Percentiles rank a stretch among this genome's conserved stretches.
phyloP scores from a whole-genome alignment of 2,329 filamentous ascomycete species.

The Trichoderma sp. region DNA sequence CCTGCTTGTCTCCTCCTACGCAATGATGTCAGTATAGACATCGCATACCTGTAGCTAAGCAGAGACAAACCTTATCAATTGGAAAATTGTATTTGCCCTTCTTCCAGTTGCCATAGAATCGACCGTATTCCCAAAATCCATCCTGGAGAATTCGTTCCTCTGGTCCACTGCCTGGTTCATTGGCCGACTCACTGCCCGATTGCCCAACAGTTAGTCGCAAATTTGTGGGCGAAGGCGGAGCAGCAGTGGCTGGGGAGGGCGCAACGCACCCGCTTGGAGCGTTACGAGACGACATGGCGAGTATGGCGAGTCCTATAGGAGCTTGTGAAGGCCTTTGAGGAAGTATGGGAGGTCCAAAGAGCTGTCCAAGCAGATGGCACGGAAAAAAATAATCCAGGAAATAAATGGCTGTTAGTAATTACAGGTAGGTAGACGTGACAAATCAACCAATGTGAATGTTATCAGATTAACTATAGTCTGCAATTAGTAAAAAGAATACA shows the following conservation, averaged over 20 bases:
- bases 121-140: constrained; percentile 61
- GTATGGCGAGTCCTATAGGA: constrained; percentile 27
- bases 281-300: constrained; percentile 37
- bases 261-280: constrained; percentile 36
- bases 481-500: background rate
- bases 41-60: background rate
- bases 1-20: constrained; percentile 70
- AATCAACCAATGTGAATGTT: background rate
- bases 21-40: constrained; percentile 26
- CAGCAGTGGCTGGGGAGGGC: constrained; percentile 24
- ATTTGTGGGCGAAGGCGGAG: constrained; percentile 24
- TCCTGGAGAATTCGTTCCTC: constrained; percentile 31
- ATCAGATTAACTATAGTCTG: background rate
- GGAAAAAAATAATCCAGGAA: background rate
- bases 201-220: constrained; percentile 27
- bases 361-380: background rate
- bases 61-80: constrained; percentile 54
- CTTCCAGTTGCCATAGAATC: constrained; percentile 68
- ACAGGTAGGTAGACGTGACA: background rate
- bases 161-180: constrained; percentile 12
- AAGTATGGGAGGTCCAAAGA: background rate
- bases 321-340: no score
- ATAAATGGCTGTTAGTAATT: background rate
- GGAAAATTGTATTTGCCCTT: constrained; percentile 74
- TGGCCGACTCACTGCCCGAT: constrained; percentile 28